Evolutionary conservation across 371 early-diverging fungal species (phyloP).

Genomic region (Syncephalastrum sp.): DNA sequence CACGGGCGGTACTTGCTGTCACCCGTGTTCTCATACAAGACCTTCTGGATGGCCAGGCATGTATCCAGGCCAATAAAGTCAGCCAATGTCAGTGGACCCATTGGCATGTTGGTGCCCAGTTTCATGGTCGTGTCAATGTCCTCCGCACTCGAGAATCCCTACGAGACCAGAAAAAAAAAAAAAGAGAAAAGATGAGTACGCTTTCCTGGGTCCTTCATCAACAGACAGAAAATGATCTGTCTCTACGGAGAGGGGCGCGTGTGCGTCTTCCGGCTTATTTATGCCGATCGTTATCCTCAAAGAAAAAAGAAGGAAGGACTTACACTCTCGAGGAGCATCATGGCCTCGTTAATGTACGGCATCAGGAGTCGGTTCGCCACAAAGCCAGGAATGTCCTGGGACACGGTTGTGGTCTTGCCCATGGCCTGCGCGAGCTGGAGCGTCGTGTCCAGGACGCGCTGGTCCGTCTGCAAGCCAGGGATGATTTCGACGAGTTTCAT

Average conservation of each 20-base stretch:
- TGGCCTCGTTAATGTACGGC: constrained; percentile 98
- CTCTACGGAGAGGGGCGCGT: too few species aligned
- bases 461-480: constrained; percentile 86
- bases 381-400: constrained; percentile 94
- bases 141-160: constrained; percentile 90
- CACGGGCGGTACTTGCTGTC: constrained; percentile 96
- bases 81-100: constrained; percentile 97
- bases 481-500: constrained; percentile 98
- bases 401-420: constrained; percentile 92
- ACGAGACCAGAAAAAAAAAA: constrained; percentile 9
- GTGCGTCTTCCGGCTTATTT: not conserved
- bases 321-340: constrained; percentile 86
- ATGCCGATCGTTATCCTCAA: not conserved
- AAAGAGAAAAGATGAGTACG: constrained; percentile 1
- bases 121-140: constrained; percentile 99
- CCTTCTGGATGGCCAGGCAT: constrained; percentile 94
- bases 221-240: too few species aligned
- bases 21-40: constrained; percentile 91
- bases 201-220: not conserved
- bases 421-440: constrained; percentile 76
- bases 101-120: constrained; percentile 94
- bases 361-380: constrained; percentile 96
- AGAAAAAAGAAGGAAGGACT: constrained; percentile 8
- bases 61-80: constrained; percentile 99
- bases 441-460: constrained; percentile 71